Evolutionary conservation across 2,329 filamentous ascomycete species (phyloP), one percentile per base, ranked within the genome.

Genomic region (Nemania diffusa): DNA sequence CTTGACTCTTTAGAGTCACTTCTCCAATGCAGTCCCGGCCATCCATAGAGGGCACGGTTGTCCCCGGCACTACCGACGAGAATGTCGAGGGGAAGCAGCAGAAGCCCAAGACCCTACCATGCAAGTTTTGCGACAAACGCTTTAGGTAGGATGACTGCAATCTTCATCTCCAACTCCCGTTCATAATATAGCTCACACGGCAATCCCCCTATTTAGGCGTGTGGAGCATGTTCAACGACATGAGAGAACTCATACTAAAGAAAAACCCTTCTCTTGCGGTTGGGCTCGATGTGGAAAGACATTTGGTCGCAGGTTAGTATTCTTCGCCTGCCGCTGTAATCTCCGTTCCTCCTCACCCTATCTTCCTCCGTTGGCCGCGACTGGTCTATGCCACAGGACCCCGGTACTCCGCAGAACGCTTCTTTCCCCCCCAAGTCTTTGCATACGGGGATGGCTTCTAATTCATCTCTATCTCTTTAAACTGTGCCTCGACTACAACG

Each of bases 141-240:
- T 90, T 90, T 77, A 85, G 87, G 87, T 88, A 77, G 79, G 85
- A 78, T 67, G 46, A 58, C 62, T 64, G 69, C 64, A 56, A 57
- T 68, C 68, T 72, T 42, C 53, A 52, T 67, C 67, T 69, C 62
- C 68, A 68, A 62, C 67, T 69, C 69, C 65, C 65, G 72, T 73
- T 74, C 72, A 74, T 72, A 75, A 78, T 78, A 77, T 79, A 76
- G 74, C 81, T 83, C 78, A 83, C 80, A 79, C 77, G 78, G 72
- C 71, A 65, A 70, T 76, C 77, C 60, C 76, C 76, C 68, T 74
- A 72, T 78, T 78, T 78, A 88, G 87, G 77, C 86, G 87, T 73
- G 86, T 89, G 72, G 87, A 90, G 77, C 87, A 90, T 78, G 86
- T 90, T 60, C 87, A 89, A 77, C 83, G 87, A 75, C 87, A 90